A percentile compares a stretch with the other conserved stretches of the same genome.
phyloP scores from a whole-genome alignment of 192 early-diverging fungal genomes.

The Gryganskiella cystojenkinii region DNA sequence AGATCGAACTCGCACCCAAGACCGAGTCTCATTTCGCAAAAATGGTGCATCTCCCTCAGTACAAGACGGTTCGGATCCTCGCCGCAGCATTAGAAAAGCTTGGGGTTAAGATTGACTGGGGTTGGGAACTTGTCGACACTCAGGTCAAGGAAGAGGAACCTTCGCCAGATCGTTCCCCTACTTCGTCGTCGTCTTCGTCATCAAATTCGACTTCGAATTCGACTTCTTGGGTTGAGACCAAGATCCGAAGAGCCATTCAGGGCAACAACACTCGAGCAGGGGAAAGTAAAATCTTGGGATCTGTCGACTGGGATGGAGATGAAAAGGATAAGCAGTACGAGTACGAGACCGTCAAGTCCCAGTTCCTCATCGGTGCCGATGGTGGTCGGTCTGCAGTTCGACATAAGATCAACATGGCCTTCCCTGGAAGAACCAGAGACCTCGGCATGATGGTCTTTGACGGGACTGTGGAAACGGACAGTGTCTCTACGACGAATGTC shows the following conservation, averaged over 20 bases:
- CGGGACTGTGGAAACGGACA: background rate
- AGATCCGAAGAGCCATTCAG: background rate
- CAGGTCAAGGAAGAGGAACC: background rate
- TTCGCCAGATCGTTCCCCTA: too few species aligned
- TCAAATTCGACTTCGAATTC: background rate
- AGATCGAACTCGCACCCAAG: background rate
- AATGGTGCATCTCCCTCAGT: background rate
- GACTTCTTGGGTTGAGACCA: background rate
- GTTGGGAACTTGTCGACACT: slow-evolving; percentile 11
- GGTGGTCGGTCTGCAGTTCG: slow-evolving; percentile 6
- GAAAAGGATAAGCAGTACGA: slow-evolving; percentile 11
- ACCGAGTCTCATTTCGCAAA: background rate
- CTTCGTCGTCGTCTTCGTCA: background rate
- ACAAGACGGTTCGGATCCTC: background rate
- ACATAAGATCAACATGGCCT: background rate
- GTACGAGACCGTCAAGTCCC: background rate
- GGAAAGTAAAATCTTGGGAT: background rate
- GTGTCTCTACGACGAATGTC: background rate
- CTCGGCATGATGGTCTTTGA: background rate
- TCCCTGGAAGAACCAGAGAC: background rate
- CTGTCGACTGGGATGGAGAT: background rate
- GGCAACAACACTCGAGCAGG: background rate
- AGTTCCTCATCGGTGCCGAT: slow-evolving; percentile 23
- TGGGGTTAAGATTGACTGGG: slow-evolving; percentile 3
- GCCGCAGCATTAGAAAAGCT: background rate